These are phyloP conservation scores for Gossypium aridum DNA, from an alignment of 441 rosid species.

Conservation along the genomic window DNA sequence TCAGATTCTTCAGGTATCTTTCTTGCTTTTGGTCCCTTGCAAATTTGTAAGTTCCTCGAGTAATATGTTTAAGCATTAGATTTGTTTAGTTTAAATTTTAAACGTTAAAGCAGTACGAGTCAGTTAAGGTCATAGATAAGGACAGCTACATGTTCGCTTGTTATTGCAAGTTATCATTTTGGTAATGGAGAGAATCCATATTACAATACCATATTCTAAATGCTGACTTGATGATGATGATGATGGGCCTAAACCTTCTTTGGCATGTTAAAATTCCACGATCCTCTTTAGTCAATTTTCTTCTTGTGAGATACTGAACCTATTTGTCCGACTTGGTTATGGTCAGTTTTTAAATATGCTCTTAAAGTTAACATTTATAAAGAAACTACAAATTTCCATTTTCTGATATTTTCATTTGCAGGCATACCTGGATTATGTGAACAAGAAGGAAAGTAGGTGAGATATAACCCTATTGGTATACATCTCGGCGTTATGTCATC, in stretches of 20 bases:
- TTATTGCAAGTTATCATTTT: neutral
- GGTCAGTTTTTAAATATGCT: neutral
- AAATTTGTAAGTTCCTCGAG: conserved; percentile 4
- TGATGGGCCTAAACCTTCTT: neutral
- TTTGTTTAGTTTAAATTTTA: neutral
- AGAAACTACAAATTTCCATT: neutral
- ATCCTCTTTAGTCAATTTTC: neutral
- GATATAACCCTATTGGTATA: neutral
- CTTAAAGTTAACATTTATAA: neutral
- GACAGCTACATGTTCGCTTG: neutral
- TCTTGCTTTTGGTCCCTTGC: conserved; percentile 2
- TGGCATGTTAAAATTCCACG: neutral
- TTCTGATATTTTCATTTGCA: conserved; percentile 25
- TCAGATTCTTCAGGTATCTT: conserved; percentile 77
- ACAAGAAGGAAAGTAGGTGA: conserved; percentile 29
- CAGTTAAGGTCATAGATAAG: neutral
- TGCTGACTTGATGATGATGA: neutral
- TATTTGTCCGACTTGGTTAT: neutral
- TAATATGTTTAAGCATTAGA: neutral
- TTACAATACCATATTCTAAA: neutral
- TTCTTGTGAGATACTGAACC: neutral
- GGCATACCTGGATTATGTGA: conserved; percentile 68
- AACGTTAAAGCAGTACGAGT: neutral
- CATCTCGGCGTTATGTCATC: neutral
- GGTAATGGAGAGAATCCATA: neutral